phyloP scores from a whole-genome alignment of 2,329 filamentous ascomycete genomes.

The Clarireedia paspali region DNA sequence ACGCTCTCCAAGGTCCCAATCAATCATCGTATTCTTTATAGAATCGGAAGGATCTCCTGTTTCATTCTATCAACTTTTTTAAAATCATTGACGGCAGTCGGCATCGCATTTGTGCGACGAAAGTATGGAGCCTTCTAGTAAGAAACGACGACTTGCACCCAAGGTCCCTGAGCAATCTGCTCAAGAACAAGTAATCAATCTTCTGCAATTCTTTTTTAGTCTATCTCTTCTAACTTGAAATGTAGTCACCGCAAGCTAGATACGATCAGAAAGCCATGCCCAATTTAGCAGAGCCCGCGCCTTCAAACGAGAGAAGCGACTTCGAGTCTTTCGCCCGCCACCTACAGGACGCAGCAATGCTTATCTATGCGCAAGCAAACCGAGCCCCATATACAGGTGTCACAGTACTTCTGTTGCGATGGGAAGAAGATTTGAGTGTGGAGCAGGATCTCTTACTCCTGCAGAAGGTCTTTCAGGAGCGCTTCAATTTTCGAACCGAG shows the following conservation, averaged over 20 bases:
- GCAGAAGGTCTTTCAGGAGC: constrained; percentile 49
- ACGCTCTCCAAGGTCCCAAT: not conserved
- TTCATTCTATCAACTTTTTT: not conserved
- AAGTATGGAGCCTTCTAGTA: constrained; percentile 25
- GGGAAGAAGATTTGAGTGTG: constrained; percentile 51
- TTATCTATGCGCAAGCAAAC: constrained; percentile 57
- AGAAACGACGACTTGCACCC: constrained; percentile 31
- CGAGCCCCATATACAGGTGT: constrained; percentile 49
- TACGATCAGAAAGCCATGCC: constrained; percentile 28
- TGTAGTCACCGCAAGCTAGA: constrained; percentile 22
- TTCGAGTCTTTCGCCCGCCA: constrained; percentile 61
- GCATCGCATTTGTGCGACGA: constrained; percentile 4
- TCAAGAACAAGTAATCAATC: constrained; percentile 26
- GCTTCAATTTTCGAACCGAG: constrained; percentile 54
- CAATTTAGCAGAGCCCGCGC: constrained; percentile 24
- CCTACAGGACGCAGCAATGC: constrained; percentile 60
- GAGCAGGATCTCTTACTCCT: constrained; percentile 47
- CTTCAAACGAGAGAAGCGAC: constrained; percentile 35
- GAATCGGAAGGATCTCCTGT: not conserved
- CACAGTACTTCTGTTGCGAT: constrained; percentile 52
- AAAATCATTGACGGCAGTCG: not conserved
- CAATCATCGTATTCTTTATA: constrained; percentile 1
- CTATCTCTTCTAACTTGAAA: constrained; percentile 11
- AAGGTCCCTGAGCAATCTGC: constrained; percentile 28
- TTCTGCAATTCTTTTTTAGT: not conserved